Base-by-base conservation (phyloP, 2,329 filamentous ascomycete genomes). In the Talaromyces marneffei region DNA sequence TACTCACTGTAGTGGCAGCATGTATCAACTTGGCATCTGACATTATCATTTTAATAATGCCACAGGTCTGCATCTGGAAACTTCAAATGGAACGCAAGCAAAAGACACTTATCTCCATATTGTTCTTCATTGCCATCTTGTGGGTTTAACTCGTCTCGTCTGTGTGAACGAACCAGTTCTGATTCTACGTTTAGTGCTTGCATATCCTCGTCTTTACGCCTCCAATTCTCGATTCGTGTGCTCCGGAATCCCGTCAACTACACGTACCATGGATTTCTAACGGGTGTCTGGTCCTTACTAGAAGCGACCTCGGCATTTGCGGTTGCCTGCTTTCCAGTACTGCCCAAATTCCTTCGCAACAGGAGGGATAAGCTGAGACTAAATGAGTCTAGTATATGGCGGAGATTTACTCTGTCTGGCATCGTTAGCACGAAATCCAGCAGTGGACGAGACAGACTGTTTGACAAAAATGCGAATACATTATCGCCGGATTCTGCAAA, bases 121-220 rank as follows among this genome's bases (percentile, higher is more conserved):
- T 59, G 31, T 59, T 59, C 37, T 9, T 59, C 7, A 35, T 59
- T 35, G 56, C 40, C 20, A 33, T 52, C 16, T 59, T 59, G 56
- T 59, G 56, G 50, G 56, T 40, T 16, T 1, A 14, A 2, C 18
- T 42, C 2, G 9, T n/a, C 2, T 25, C 14, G 6, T 16, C 25
- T 44, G 4, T 44, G 20, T 25, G 20, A n/a, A 12, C 4, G 1
- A 44, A 3, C 10, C 40, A 6, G 20, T 16, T 16, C 20, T 44
- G 12, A 44, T 8, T 14, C 12, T 25, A 23, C 9, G 0, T 44
- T 16, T 50, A 59, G 56, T 50, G 44, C 56, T 37, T 48, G 40
- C 4, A 31, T 20, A 16, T 27, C 56, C 23, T 59, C 56, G 4
- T 7, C 46, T 18, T 9, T 59, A 10, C 56, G 44, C 18, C 42